These are phyloP conservation scores for Gastrolobium villosum DNA, from an alignment of 306 rosid genomes.

Conservation along the genomic window DNA sequence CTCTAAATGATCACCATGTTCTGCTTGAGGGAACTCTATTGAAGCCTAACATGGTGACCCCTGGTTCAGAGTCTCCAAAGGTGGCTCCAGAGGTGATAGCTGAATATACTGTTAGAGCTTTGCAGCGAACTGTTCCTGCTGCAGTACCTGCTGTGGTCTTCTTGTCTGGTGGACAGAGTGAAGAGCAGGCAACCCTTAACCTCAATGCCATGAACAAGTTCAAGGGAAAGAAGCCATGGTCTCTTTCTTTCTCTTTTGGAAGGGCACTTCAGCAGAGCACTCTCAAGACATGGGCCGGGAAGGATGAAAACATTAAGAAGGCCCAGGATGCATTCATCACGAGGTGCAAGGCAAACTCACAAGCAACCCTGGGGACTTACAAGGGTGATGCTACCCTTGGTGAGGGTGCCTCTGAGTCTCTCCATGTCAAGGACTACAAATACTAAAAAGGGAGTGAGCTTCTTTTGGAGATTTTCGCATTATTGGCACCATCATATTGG, in stretches of 20 bases:
- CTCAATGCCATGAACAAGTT: slow-evolving; percentile 80
- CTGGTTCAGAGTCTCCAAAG: slow-evolving; percentile 74
- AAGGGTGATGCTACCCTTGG: slow-evolving; percentile 67
- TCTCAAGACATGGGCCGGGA: slow-evolving; percentile 82
- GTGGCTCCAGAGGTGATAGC: slow-evolving; percentile 73
- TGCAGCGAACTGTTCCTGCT: slow-evolving; percentile 72
- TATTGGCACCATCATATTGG: neutral
- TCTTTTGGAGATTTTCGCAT: slow-evolving; percentile 16
- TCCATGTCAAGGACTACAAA: slow-evolving; percentile 75
- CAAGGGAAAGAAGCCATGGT: slow-evolving; percentile 85
- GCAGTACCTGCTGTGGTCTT: slow-evolving; percentile 82
- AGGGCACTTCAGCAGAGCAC: slow-evolving; percentile 87
- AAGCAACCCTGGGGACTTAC: slow-evolving; percentile 82
- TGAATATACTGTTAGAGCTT: slow-evolving; percentile 66
- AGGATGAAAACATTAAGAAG: slow-evolving; percentile 62
- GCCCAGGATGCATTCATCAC: slow-evolving; percentile 72
- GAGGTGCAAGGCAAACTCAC: slow-evolving; percentile 79
- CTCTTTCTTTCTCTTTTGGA: slow-evolving; percentile 81
- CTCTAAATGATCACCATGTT: slow-evolving; percentile 78
- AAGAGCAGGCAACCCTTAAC: slow-evolving; percentile 82
- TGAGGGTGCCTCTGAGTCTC: slow-evolving; percentile 78
- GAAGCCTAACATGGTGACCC: slow-evolving; percentile 94
- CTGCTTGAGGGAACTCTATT: slow-evolving; percentile 81
- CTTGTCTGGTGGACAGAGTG: slow-evolving; percentile 90
- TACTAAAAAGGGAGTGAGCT: slow-evolving; percentile 44